Evolutionary conservation across 2,329 filamentous ascomycete genomes (phyloP).

Genomic region (Nigrograna mackinnonii): DNA sequence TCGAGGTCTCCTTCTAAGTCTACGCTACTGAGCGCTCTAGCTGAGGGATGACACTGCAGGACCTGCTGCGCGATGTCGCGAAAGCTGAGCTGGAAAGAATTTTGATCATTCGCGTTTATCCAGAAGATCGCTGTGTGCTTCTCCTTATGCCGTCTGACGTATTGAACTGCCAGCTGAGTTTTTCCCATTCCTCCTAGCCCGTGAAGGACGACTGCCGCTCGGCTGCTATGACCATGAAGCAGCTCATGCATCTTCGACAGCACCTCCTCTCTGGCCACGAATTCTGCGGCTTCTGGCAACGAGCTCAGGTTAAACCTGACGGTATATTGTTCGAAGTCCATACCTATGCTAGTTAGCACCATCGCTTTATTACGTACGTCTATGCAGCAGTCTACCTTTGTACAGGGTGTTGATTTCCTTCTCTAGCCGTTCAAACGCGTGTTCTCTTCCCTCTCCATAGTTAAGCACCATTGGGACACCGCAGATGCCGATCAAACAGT

Average conservation of each 20-base stretch:
- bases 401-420: conserved; percentile 17
- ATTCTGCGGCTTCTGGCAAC: no score
- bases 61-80: conserved; percentile 30
- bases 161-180: conserved; percentile 48
- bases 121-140: conserved; percentile 48
- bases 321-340: conserved; percentile 15
- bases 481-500: conserved; percentile 22
- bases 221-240: conserved; percentile 25
- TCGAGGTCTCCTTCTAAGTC: conserved; percentile 25
- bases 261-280: conserved; percentile 31
- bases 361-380: conserved; percentile 9
- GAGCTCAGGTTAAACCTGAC: conserved; percentile 11
- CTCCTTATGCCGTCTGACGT: conserved; percentile 34
- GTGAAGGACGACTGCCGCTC: conserved; percentile 35
- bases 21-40: conserved; percentile 20
- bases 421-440: conserved; percentile 13
- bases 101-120: conserved; percentile 46
- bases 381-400: conserved; percentile 13
- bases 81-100: conserved; percentile 43
- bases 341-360: conserved; percentile 13
- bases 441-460: conserved; percentile 15
- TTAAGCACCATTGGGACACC: conserved; percentile 13
- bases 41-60: conserved; percentile 22
- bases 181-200: conserved; percentile 52
- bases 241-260: conserved; percentile 27